phyloP scores from a whole-genome alignment of 495 filamentous ascomycete species.

The Lasiosphaeria ovina region DNA sequence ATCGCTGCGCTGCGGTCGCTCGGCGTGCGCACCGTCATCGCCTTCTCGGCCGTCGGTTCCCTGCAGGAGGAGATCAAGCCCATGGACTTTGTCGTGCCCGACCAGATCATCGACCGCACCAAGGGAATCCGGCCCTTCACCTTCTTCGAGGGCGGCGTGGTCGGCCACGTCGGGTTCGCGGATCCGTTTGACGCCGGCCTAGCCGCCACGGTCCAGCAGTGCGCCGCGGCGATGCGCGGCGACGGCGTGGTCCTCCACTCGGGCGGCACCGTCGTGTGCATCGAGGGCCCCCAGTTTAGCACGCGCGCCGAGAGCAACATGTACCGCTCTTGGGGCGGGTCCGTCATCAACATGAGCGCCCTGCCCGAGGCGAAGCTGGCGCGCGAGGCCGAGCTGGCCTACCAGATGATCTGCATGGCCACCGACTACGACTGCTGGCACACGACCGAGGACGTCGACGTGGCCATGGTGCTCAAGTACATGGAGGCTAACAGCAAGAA shows the following conservation, averaged over 20 bases:
- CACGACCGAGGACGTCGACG: constrained; percentile 71
- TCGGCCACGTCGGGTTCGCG: constrained; percentile 92
- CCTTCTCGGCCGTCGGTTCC: constrained; percentile 93
- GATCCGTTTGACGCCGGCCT: constrained; percentile 88
- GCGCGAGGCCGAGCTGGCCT: constrained; percentile 91
- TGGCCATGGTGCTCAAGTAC: constrained; percentile 95
- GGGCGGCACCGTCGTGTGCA: constrained; percentile 80
- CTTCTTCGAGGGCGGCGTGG: constrained; percentile 91
- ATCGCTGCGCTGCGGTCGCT: constrained; percentile 88
- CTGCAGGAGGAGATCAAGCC: constrained; percentile 88
- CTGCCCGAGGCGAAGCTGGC: constrained; percentile 97
- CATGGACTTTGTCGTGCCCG: constrained; percentile 92
- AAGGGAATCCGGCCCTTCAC: constrained; percentile 91
- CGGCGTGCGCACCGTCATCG: constrained; percentile 85
- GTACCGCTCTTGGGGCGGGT: constrained; percentile 89
- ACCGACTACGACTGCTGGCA: constrained; percentile 99
- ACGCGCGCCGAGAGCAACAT: constrained; percentile 94
- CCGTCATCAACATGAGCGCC: constrained; percentile 94
- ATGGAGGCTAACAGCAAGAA: constrained; percentile 92
- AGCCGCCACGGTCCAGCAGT: constrained; percentile 66
- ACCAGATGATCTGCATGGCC: constrained; percentile 98
- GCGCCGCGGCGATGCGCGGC: constrained; percentile 72
- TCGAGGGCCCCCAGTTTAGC: constrained; percentile 96
- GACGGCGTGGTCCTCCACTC: constrained; percentile 77
- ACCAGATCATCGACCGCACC: constrained; percentile 97